phyloP scores from a whole-genome alignment of 257 asterid genomes.

The Agastache rugosa region DNA sequence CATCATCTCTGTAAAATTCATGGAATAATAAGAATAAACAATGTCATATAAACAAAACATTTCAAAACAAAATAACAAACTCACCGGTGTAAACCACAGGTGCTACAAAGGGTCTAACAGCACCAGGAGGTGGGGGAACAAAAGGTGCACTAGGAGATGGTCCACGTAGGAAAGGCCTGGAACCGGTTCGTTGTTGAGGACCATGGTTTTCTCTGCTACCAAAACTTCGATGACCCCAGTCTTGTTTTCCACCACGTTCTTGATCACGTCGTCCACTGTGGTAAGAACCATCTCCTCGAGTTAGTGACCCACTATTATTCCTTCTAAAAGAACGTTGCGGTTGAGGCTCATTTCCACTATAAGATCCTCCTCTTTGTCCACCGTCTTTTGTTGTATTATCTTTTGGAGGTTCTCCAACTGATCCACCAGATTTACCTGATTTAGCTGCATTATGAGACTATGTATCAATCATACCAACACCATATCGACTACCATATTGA shows the following conservation, averaged over 20 bases:
- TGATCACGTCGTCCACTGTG: slow-evolving; percentile 74
- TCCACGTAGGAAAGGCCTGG: slow-evolving; percentile 64
- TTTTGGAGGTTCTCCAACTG: slow-evolving; percentile 47
- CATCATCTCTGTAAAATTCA: slow-evolving; percentile 58
- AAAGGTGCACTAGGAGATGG: slow-evolving; percentile 54
- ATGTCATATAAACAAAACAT: background rate
- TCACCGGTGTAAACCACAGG: slow-evolving; percentile 70
- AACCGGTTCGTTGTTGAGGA: slow-evolving; percentile 51
- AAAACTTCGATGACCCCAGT: slow-evolving; percentile 55
- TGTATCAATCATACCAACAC: too few species aligned
- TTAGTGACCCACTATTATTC: slow-evolving; percentile 60
- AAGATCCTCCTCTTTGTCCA: slow-evolving; percentile 60
- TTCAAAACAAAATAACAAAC: slow-evolving; percentile 24
- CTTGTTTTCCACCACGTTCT: slow-evolving; percentile 38
- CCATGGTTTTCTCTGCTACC: slow-evolving; percentile 62
- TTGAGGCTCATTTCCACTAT: slow-evolving; percentile 59
- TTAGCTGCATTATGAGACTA: too few species aligned
- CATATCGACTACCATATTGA: too few species aligned
- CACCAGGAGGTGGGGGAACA: slow-evolving; percentile 49
- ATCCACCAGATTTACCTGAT: slow-evolving; percentile 44
- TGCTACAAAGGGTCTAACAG: slow-evolving; percentile 51
- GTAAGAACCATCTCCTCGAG: slow-evolving; percentile 65
- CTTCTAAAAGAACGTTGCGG: slow-evolving; percentile 65
- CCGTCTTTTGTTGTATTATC: slow-evolving; percentile 52
- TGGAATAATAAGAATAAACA: slow-evolving; percentile 11